Conservation (phyloP, 495 filamentous ascomycete species). For the Xylaria longipes region DNA sequence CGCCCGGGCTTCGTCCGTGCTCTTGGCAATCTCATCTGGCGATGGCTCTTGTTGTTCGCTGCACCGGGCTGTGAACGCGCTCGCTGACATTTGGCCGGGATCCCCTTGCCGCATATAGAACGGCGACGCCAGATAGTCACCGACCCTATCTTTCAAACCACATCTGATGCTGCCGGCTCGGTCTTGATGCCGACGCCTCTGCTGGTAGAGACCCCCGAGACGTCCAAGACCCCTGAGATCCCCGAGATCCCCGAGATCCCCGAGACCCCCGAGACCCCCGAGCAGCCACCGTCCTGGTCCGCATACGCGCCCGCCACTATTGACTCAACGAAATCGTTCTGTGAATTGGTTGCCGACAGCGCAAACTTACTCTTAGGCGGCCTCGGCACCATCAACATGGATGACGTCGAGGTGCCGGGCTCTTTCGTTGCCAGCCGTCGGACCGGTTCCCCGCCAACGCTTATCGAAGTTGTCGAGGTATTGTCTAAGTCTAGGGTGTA, state of each 20-base stretch:
- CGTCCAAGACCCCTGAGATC: neutral
- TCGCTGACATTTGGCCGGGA: neutral
- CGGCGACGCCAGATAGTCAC: neutral
- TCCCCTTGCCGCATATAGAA: neutral
- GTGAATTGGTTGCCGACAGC: neutral
- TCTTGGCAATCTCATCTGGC: neutral
- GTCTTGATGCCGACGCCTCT: neutral
- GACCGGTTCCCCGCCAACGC: neutral
- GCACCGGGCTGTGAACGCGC: neutral
- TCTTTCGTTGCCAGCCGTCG: neutral
- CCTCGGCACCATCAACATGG: neutral
- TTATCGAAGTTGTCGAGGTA: neutral
- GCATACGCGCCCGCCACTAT: neutral
- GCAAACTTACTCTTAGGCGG: neutral
- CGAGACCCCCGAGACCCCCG: neutral
- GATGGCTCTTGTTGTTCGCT: neutral
- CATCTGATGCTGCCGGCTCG: neutral
- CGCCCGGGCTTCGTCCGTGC: neutral
- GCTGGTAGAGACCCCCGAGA: neutral
- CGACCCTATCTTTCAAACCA: neutral
- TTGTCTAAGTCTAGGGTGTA: neutral
- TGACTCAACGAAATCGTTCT: slow-evolving; percentile 4
- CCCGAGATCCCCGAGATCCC: too few relatives aligned
- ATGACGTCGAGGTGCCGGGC: neutral
- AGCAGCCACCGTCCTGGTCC: neutral